These are phyloP conservation scores for Jatropha curcas DNA, from an alignment of 345 rosid genomes.

Conservation along the genomic window DNA sequence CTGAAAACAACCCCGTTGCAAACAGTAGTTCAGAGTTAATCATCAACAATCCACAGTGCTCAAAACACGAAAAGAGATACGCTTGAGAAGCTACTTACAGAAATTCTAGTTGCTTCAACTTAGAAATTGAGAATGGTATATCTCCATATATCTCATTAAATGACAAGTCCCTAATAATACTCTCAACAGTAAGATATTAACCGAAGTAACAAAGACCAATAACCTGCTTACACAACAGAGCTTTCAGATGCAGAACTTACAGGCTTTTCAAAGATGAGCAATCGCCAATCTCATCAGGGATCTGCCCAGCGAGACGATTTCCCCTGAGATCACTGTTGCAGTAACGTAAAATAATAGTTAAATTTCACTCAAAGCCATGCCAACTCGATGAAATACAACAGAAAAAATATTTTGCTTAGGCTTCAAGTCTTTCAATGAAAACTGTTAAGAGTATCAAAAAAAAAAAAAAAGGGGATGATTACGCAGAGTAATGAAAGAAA, in stretches of 20 bases:
- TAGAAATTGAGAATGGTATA: slow-evolving; percentile 86
- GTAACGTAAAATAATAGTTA: slow-evolving; percentile 8
- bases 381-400: background rate
- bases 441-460: background rate
- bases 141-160: slow-evolving; percentile 85
- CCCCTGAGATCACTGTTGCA: slow-evolving; percentile 67
- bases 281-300: slow-evolving; percentile 96
- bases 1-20: slow-evolving; percentile 34
- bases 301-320: slow-evolving; percentile 84
- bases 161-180: slow-evolving; percentile 70
- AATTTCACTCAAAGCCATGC: background rate
- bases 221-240: background rate
- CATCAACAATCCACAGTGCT: background rate
- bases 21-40: background rate
- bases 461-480: too few species aligned
- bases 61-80: background rate
- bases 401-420: background rate
- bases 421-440: background rate
- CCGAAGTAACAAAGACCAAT: background rate
- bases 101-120: slow-evolving; percentile 75
- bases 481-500: too few species aligned
- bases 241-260: slow-evolving; percentile 45
- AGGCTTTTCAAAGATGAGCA: slow-evolving; percentile 69
- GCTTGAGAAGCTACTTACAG: slow-evolving; percentile 53
- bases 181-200: slow-evolving; percentile 10